Base-by-base conservation (phyloP, 495 filamentous ascomycete species). In the Parmelia sp. region DNA sequence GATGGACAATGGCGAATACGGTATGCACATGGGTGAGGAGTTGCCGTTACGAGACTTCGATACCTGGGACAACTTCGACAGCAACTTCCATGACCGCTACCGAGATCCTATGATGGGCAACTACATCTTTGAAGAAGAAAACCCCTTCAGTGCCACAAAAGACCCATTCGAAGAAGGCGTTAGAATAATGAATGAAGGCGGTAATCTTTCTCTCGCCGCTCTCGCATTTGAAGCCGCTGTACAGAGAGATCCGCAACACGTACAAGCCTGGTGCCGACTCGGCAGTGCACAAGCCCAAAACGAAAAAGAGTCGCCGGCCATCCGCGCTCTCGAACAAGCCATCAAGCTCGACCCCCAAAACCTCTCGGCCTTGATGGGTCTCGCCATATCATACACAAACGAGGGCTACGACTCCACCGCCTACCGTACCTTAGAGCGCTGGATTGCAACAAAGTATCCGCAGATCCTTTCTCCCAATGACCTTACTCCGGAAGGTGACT, bases 341-440 rank as follows among this genome's bases (percentile, higher is more conserved):
- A 78, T 96, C 58, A 93, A 90, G 74, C 77, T 93, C 12, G 91
- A 97, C 69, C 85, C 90, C 3, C 84, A 85, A 69, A 96, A 96
- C 70, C 82, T 96, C 10, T 81, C 89, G 47, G 93, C 94, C 3
- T 80, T 97, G 37, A 97, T 99, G 92, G 91, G 90, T 6, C 81
- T 99, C 25, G 91, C 93, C 47, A 94, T 99, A 49, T 92, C 88
- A n/a, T 99, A 97, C 75, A 97, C 95, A 40, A 99, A 99, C 77
- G 94, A 99, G 75, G 94, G 93, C 65, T 97, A 97, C 79, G 94
- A 97, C 73, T 90, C 87, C 66, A 93, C 91, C 27, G 95, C 94
- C 64, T 99, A 97, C 80, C 89, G 93, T 35, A 96, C 92, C 23
- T 83, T 99, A 21, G 95, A 99, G 78, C 90, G 92, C 68, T 99